phyloP scores from a whole-genome alignment of 1,284 basidiomycete species.

The Heterobasidion parviporum region DNA sequence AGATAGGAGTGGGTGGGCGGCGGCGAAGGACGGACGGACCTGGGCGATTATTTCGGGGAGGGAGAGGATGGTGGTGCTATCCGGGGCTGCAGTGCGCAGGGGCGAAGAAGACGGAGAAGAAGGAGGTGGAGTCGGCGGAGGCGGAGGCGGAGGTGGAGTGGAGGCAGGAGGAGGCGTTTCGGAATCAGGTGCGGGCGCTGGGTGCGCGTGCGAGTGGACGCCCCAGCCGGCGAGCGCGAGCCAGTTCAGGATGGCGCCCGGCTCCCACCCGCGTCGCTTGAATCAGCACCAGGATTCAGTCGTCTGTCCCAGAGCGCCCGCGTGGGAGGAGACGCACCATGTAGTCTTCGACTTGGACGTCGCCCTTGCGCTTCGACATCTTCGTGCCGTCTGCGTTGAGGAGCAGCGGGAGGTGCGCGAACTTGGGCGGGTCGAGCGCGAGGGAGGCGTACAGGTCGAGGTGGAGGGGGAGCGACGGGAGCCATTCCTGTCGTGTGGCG shows the following conservation, averaged over 20 bases:
- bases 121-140: background rate
- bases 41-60: constrained; percentile 56
- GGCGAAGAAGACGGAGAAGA: constrained; percentile 14
- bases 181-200: background rate
- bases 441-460: constrained; percentile 84
- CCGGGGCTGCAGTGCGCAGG: constrained; percentile 32
- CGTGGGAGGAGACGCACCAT: constrained; percentile 41
- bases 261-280: constrained; percentile 79
- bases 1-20: background rate
- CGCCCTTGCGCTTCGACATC: constrained; percentile 90
- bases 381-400: constrained; percentile 90
- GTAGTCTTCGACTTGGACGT: constrained; percentile 83
- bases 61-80: constrained; percentile 59
- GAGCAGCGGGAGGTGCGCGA: constrained; percentile 88
- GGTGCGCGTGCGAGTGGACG: constrained; percentile 27
- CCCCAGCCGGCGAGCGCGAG: constrained; percentile 93
- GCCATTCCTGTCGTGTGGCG: constrained; percentile 73
- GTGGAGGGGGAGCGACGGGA: constrained; percentile 91
- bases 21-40: constrained; percentile 24
- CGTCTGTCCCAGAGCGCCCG: background rate
- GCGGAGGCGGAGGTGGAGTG: constrained; percentile 11
- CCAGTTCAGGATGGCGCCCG: constrained; percentile 88
- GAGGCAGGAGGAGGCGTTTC: constrained; percentile 10
- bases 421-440: constrained; percentile 65
- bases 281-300: background rate